Conservation (phyloP, 306 rosid species). For the Trifolium pratense region DNA sequence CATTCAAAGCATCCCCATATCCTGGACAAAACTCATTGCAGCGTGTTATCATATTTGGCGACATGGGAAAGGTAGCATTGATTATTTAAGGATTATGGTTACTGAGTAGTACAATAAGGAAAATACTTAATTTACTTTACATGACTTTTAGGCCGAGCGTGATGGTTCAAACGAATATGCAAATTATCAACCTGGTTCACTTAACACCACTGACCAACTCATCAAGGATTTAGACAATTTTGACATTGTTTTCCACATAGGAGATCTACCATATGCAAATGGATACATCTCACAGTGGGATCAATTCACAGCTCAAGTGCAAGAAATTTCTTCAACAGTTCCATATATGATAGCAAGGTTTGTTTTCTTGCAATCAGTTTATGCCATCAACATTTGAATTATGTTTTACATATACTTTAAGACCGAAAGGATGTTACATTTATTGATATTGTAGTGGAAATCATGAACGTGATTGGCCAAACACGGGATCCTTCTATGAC, state of each 20-base stretch:
- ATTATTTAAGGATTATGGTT: too few species aligned
- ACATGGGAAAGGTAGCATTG: conserved; percentile 81
- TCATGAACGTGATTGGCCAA: conserved; percentile 90
- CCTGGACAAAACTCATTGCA: conserved; percentile 87
- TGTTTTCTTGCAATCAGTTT: conserved; percentile 27
- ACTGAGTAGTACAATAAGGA: too few species aligned
- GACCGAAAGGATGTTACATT: background rate
- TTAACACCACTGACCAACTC: conserved; percentile 76
- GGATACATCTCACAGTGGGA: conserved; percentile 96
- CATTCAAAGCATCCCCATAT: conserved; percentile 76
- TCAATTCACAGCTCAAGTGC: conserved; percentile 91
- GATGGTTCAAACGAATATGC: conserved; percentile 88
- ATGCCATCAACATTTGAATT: background rate
- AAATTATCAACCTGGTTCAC: conserved; percentile 80
- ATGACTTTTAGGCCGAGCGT: conserved; percentile 70
- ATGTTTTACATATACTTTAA: background rate
- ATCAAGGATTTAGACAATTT: conserved; percentile 62
- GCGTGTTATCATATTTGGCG: conserved; percentile 79
- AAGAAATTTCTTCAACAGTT: conserved; percentile 70
- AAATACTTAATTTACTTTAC: too few species aligned
- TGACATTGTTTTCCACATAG: conserved; percentile 84
- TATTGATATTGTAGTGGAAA: conserved; percentile 62
- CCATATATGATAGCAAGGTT: conserved; percentile 96
- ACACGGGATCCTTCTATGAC: conserved; percentile 69
- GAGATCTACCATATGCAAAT: conserved; percentile 82